Base-by-base conservation (phyloP, 768 basidiomycete species). In the Tricholoma saponaceum region DNA sequence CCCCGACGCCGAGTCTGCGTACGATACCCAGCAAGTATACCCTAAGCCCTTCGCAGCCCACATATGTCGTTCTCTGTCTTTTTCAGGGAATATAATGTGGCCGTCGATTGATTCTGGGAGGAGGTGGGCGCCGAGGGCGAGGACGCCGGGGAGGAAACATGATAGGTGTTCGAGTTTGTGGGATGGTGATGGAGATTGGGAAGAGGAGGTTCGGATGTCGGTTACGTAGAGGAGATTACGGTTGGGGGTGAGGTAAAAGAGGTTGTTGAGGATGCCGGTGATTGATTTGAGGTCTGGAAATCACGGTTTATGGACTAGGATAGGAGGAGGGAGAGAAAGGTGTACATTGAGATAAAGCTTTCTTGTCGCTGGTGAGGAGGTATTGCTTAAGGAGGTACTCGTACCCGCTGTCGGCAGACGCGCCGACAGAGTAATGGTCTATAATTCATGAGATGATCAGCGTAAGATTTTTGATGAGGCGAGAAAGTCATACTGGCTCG, bases 31-130 rank as follows among this genome's bases (percentile, higher is more conserved):
- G 64, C 89, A 91, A 14, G 79, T 86, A 62, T 85, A 79, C 9
- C 85, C 83, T 12, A 91, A 74, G 3, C 88, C 89, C 66, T 84
- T 75, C 0, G 89, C 90, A 0, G 85, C 89, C 82, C 86, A 89
- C 51, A 77, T 65, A 64, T 90, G 87, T 18, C 83, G 68, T 51
- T 85, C 69, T 30, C 69, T 71, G 8, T 71, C 71, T 4, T 67
- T 59, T 2, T 62, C 54, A 0, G 72, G 51, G 13, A 79, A 25
- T n/a, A 56, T 23, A 64, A 25, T 25, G 2, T 46, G 10, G 12
- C 44, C 44, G 23, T 46, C 10, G 44, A 46, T 5, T 22, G 67
- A 86, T 70, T 0, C 86, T 86, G 0, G 86, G 83, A 46, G 12
- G 23, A 25, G 44, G 44, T 46, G 44, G 44, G 20, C 43, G 7